Conservation (phyloP, 1,139 yeast species). For the Yamadazyma friedrichii region DNA sequence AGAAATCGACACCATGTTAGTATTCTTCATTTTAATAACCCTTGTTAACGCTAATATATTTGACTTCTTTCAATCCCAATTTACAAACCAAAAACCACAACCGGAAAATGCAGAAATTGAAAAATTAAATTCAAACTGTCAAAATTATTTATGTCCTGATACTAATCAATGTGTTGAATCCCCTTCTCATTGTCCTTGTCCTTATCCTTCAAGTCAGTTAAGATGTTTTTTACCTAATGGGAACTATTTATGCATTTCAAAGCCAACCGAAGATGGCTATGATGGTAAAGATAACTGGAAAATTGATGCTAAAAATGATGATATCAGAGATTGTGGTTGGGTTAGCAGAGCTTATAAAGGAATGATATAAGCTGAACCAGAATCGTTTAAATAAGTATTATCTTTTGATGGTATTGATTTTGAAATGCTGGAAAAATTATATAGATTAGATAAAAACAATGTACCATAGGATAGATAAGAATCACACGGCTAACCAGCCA, state of each 20-base stretch:
- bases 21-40: conserved; percentile 4
- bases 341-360: conserved; percentile 56
- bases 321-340: conserved; percentile 78
- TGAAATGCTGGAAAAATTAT: not conserved
- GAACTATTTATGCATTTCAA: conserved; percentile 74
- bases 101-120: conserved; percentile 24
- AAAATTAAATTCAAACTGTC: conserved; percentile 48
- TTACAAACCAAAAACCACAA: conserved; percentile 12
- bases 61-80: conserved; percentile 33
- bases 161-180: conserved; percentile 72
- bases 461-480: too few relatives aligned
- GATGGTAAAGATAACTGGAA: conserved; percentile 55
- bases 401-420: not conserved
- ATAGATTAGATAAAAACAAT: too few relatives aligned
- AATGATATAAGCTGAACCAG: conserved; percentile 1
- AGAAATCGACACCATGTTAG: not conserved
- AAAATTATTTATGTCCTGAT: conserved; percentile 76
- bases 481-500: too few relatives aligned
- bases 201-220: conserved; percentile 79
- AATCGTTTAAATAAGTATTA: not conserved
- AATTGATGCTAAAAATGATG: conserved; percentile 49
- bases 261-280: conserved; percentile 57
- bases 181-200: conserved; percentile 83
- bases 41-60: conserved; percentile 14
- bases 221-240: conserved; percentile 76